phyloP scores from a whole-genome alignment of 768 basidiomycete genomes.

The Agrocybe pediades region DNA sequence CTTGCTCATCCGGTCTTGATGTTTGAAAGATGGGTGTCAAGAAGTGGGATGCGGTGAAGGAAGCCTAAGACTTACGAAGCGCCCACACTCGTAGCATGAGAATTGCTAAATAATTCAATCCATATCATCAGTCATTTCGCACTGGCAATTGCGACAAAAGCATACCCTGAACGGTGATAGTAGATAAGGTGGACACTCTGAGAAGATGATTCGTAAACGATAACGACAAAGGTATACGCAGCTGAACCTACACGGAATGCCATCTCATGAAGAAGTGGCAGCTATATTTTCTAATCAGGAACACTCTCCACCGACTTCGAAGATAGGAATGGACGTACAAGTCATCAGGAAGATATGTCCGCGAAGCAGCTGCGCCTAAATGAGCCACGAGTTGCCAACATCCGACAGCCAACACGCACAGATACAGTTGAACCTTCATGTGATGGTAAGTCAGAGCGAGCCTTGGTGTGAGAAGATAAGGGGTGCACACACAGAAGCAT shows the following conservation, averaged over 20 bases:
- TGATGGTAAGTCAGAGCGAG: neutral
- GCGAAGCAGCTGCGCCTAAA: slow-evolving; percentile 19
- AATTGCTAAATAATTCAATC: slow-evolving; percentile 16
- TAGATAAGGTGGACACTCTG: slow-evolving; percentile 20
- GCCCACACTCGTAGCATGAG: slow-evolving; percentile 28
- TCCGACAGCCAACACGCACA: slow-evolving; percentile 14
- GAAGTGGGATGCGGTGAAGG: neutral
- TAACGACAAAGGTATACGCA: neutral
- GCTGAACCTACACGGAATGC: slow-evolving; percentile 21
- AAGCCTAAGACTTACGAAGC: slow-evolving; percentile 19
- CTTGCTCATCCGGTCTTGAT: slow-evolving; percentile 21
- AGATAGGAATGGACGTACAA: neutral
- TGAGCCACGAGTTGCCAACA: neutral
- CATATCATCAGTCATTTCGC: neutral
- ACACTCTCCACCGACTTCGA: neutral
- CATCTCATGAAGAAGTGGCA: slow-evolving; percentile 32
- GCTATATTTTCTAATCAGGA: slow-evolving; percentile 3
- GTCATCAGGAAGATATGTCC: slow-evolving; percentile 14
- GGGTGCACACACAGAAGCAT: slow-evolving; percentile 24
- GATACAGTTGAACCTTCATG: slow-evolving; percentile 29
- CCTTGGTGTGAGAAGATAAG: neutral
- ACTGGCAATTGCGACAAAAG: neutral
- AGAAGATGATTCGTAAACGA: neutral
- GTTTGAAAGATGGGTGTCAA: too few species aligned
- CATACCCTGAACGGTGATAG: slow-evolving; percentile 22